Evolutionary conservation across 164 flowering plant genomes (phyloP).

Genomic region (Umbellularia californica): DNA sequence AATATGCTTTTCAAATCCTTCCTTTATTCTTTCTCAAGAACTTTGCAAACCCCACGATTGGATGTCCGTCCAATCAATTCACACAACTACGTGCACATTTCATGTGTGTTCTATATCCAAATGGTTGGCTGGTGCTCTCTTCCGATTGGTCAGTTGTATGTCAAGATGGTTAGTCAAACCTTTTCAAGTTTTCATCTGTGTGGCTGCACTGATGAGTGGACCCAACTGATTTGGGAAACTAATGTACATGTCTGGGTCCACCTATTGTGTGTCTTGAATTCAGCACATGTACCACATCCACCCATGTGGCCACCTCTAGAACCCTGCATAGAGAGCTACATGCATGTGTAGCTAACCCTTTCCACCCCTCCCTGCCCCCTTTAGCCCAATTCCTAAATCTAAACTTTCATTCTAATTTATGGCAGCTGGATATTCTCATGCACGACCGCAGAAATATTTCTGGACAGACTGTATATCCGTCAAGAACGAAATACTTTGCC

Average conservation of each 20-base stretch:
- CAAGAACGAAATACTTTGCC: slow-evolving; percentile 15
- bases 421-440: slow-evolving; percentile 55
- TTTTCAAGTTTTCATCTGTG: background rate
- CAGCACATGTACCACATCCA: background rate
- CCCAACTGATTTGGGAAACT: background rate
- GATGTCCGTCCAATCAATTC: background rate
- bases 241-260: too few relatives aligned
- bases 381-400: slow-evolving; percentile 2
- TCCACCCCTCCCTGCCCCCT: background rate
- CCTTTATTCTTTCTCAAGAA: too few relatives aligned
- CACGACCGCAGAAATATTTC: slow-evolving; percentile 67
- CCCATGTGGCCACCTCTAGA: background rate
- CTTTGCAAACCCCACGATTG: too few relatives aligned
- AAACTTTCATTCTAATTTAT: slow-evolving; percentile 7
- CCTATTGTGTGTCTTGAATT: background rate
- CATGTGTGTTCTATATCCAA: background rate
- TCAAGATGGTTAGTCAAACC: background rate
- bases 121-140: background rate
- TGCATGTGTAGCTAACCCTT: background rate
- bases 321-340: background rate
- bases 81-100: background rate
- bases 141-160: background rate
- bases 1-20: background rate
- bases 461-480: slow-evolving; percentile 40
- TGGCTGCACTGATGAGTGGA: background rate